These are phyloP conservation scores for Fusarium sp. DNA, from an alignment of 2,329 filamentous ascomycete genomes.

Conservation along the genomic window DNA sequence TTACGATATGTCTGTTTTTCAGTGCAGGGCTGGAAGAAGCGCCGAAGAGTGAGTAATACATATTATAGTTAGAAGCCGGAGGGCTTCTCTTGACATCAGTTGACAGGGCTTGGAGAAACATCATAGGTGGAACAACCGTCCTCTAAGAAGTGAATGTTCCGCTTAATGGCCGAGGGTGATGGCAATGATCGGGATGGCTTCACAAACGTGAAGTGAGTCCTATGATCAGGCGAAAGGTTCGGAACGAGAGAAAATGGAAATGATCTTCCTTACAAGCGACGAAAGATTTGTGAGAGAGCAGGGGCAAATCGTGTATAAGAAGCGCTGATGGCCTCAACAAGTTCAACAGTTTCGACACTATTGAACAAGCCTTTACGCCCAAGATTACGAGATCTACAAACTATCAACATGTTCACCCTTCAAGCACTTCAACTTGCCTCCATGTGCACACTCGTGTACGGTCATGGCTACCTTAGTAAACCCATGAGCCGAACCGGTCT, in stretches of 20 bases:
- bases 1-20: not conserved
- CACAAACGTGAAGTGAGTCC: rapidly evolving
- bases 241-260: not conserved
- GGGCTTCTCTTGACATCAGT: not conserved
- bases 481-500: slow-evolving; percentile 36
- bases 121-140: not conserved
- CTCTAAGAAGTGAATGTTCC: not conserved
- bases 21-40: not conserved
- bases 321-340: rapidly evolving
- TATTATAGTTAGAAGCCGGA: rapidly evolving
- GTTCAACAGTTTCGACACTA: rapidly evolving
- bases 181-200: not conserved
- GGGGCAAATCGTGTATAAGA: not conserved
- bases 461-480: slow-evolving; percentile 30
- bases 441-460: not conserved
- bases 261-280: rapidly evolving
- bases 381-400: not conserved
- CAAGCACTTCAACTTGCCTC: not conserved
- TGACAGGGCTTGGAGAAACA: rapidly evolving
- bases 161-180: not conserved
- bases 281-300: rapidly evolving
- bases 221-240: not conserved
- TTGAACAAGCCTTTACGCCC: not conserved
- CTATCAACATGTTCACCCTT: not conserved
- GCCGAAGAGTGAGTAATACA: not conserved